Base-by-base conservation (phyloP, 495 filamentous ascomycete species). In the Astrocystis sublimbata region DNA sequence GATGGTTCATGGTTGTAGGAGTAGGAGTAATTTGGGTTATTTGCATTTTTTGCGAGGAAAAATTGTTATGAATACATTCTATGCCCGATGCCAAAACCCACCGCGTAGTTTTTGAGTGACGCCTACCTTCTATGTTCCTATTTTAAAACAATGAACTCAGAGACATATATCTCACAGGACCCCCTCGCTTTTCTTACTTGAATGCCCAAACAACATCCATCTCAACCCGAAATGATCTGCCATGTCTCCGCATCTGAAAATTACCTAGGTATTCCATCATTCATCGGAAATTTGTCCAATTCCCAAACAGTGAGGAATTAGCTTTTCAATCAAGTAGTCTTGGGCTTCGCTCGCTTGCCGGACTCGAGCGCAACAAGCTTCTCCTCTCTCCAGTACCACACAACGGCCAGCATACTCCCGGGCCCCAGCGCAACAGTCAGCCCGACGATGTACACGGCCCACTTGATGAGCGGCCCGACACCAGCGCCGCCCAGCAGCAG, bases 381-480 rank as follows among this genome's bases (percentile, higher is more conserved):
- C 9, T 74, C 69, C 53, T 79, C 76, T 58, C 75, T 70, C 73
- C 73, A 74, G 31, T 53, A 56, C 73, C 72, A 76, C 46, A 71
- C 68, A 42, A 58, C 35, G 19, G 65, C 66, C 43, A 71, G 49
- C 52, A 63, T 61, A n/a, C 66, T 65, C 35, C 73, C 77, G 28
- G 71, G 72, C 0, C 74, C 71, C 33, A 53, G 64, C 51, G 60
- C 53, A 56, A 49, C 53, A 19, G 43, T 58, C 26, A 61, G 15
- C 2, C 47, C 47, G 13, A 61, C 47, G 47, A 61, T 53, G 9
- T 61, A 52, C 12, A 61, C 28, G 5, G 58, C 47, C 58, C 58
- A 61, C 53, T 66, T 49, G 8, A 67, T 24, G 40, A 67, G 52
- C 23, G 63, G 30, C 19, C 13, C 17, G 24, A 15, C 5, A 19